These are phyloP conservation scores for Zygnema circumcarinatum DNA, from an alignment of 139 green algal species.

Conservation along the genomic window DNA sequence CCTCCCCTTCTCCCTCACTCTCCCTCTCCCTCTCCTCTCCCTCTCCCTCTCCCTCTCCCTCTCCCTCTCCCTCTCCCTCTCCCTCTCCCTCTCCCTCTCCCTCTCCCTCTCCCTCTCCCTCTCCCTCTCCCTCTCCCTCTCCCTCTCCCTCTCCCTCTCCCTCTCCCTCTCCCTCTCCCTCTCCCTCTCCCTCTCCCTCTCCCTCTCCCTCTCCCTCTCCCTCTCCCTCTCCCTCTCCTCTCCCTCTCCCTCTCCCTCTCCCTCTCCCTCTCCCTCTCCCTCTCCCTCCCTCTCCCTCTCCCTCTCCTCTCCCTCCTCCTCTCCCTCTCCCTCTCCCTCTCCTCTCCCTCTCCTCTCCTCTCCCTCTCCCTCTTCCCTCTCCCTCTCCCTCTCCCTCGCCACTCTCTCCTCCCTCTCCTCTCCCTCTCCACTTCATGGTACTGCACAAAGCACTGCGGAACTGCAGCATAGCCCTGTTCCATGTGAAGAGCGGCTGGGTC, in stretches of 20 bases:
- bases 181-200: slow-evolving; percentile 3
- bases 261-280: slow-evolving; percentile 12
- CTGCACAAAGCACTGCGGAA: no score
- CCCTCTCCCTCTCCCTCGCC: no score
- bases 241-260: not conserved
- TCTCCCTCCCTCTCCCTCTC: not conserved
- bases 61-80: slow-evolving; percentile 29
- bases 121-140: slow-evolving; percentile 2
- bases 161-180: slow-evolving; percentile 16
- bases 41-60: slow-evolving; percentile 32
- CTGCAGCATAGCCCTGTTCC: no score
- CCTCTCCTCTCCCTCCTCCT: not conserved
- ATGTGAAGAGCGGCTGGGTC: no score
- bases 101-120: slow-evolving; percentile 29
- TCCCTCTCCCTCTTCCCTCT: slow-evolving; percentile 11
- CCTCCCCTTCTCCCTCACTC: not conserved
- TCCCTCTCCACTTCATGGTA: no score
- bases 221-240: not conserved
- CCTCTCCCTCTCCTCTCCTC: not conserved
- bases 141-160: not conserved
- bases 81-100: slow-evolving; percentile 30
- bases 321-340: slow-evolving; percentile 15
- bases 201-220: not conserved
- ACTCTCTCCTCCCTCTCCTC: no score
- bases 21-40: slow-evolving; percentile 23